Base-by-base conservation (phyloP, 106 monocot genomes). In the Gastrodia elata region DNA sequence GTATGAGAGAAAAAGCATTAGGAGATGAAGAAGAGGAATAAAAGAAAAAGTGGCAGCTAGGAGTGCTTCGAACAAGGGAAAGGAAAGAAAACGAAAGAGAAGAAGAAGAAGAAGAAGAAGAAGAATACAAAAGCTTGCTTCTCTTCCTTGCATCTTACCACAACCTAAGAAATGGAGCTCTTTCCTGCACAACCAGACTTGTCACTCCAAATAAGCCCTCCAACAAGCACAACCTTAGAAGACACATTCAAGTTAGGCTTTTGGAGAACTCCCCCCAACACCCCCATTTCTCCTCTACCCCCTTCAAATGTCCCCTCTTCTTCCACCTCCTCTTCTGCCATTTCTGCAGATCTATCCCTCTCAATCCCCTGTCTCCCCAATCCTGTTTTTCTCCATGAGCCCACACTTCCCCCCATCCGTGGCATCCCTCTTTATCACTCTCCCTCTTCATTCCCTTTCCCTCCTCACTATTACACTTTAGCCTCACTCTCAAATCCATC, bases 361-460 rank as follows among this genome's bases (percentile, higher is more conserved):
- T 36, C 77, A 16, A 81, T 35, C 65, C 44, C 77, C 32, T 16
- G 38, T 40, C 32, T 33, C 27, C 55, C 43, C 71, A 33, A 27
- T 18, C 75, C 59, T 24, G 25, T 26, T 36, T 68, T 80, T 58
- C 68, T 46, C 39, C 84, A 68, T 57, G 42, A 64, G 8, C 73
- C n/a, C 11, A 44, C 28, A 33, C 78, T 68, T 61, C 58, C 73
- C 55, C 87, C 87, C 24, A 88, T 88, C 11, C 75, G 88, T 72
- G 88, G 88, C 15, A 84, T 88, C 46, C 88, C 88, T 1, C 72
- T 88, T 24, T 88, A 87, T 73, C 80, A 70, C 18, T n/a, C 76
- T 73, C 34, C 77, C 35, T 78, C 77, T 35, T 33, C 28, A 18
- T 38, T 15, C 0, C 67, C 25, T 39, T 2, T 2, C 55, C 73